Evolutionary conservation across 805 yeast species (phyloP), one percentile per base, ranked within the genome.

Genomic region (Candida suzukii): DNA sequence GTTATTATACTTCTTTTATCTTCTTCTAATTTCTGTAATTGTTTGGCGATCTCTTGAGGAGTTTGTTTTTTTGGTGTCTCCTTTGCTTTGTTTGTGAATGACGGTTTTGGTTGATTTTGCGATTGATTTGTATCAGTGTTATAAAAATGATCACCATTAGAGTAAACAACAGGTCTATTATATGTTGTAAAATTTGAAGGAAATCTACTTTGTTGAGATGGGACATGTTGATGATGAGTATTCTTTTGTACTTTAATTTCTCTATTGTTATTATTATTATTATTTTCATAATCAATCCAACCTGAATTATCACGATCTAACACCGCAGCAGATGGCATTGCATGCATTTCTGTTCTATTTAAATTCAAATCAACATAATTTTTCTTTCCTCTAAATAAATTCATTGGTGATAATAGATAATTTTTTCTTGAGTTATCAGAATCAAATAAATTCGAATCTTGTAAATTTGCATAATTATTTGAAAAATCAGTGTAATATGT

Each of bases 291-390:
- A 7, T 22, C 38, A 7, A 25, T 21, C 40, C 40, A 38, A 5
- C 28, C 28, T 4, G 13, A 8, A 20, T n/a, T 17, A 17, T 22
- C 17, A 6, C 35, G 18, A 38, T 30, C 40, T 4, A 38, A 18
- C 9, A n/a, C n/a, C 20, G 40, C 40, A 29, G 40, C 40, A 17
- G 40, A 24, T 8, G 40, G 40, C 40, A 38, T 38, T 5, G 40
- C 28, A 12, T 30, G 35, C 40, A 38, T 38, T 16, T 38, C 40
- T 18, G 40, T 29, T 9, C 13, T 21, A 14, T 20, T 14, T 3
- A 11, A 29, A 24, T 38, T 38, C 20, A 37, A 14, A 24, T 38
- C 40, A 21, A 38, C 26, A 14, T 33, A 4, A 13, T 21, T 27
- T 7, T 11, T 19, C 18, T 31, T 18, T 9, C 19, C 7, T 11